A percentile compares a stretch with the other conserved stretches of the same genome.
Conservation (phyloP, 2,329 filamentous ascomycete species). For the Neonectria neomacrospora region DNA sequence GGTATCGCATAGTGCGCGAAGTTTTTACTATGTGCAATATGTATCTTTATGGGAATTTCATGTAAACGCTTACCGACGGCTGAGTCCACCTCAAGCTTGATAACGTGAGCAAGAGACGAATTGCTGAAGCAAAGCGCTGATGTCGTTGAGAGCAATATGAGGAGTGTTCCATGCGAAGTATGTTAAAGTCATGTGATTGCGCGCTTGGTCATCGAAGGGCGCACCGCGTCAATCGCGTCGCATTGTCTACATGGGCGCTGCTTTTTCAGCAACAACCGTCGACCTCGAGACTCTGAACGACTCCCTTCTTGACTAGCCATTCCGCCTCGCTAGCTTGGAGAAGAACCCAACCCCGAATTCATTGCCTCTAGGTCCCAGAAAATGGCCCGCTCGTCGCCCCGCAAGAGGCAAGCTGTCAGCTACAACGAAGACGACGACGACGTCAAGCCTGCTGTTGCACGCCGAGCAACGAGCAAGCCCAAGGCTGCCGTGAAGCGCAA, state of each 20-base stretch:
- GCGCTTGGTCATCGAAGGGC: conserved; percentile 27
- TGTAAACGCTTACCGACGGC: background rate
- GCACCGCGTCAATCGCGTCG: conserved; percentile 41
- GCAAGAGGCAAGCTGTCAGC: conserved; percentile 47
- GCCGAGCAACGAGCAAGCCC: conserved; percentile 43
- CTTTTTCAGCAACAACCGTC: conserved; percentile 1
- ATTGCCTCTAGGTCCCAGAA: background rate
- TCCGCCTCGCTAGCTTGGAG: background rate
- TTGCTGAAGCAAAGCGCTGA: background rate
- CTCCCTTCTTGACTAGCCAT: background rate
- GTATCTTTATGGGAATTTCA: background rate
- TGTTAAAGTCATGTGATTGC: conserved; percentile 39
- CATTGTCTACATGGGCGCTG: background rate
- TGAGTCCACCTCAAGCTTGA: background rate
- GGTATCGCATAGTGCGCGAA: background rate
- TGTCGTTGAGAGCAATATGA: background rate
- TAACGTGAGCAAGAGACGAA: background rate
- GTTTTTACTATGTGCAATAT: background rate
- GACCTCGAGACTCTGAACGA: background rate
- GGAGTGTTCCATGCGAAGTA: conserved; percentile 11
- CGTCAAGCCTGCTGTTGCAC: conserved; percentile 33
- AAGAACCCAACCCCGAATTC: too few relatives aligned
- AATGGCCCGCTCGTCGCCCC: conserved; percentile 51
- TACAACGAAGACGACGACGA: conserved; percentile 46
- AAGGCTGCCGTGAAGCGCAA: conserved; percentile 49